phyloP scores from a whole-genome alignment of 306 rosid species.

The Quercus bicolor region DNA sequence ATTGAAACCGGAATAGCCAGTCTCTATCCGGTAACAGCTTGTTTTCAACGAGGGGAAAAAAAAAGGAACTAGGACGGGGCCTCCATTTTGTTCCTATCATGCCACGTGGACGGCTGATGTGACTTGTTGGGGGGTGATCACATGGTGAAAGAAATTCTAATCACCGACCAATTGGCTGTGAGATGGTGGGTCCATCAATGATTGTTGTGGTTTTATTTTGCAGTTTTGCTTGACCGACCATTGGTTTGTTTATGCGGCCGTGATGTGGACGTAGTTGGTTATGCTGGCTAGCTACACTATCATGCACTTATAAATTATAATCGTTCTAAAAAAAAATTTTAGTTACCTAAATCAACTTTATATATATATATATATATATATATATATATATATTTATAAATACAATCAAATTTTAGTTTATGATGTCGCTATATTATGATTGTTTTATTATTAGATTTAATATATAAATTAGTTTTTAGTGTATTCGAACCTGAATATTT shows the following conservation, averaged over 20 bases:
- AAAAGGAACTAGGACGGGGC: conserved; percentile 25
- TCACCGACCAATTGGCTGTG: conserved; percentile 32
- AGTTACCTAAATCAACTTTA: background rate
- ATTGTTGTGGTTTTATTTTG: conserved; percentile 21
- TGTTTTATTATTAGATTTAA: too few species aligned
- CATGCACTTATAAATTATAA: conserved; percentile 7
- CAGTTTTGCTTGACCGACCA: conserved; percentile 42
- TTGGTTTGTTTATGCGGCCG: conserved; percentile 16
- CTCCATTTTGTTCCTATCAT: conserved; percentile 38
- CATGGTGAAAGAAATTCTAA: background rate
- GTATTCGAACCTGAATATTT: accelerated
- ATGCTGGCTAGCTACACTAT: conserved; percentile 26
- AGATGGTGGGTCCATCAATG: conserved; percentile 35
- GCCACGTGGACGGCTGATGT: conserved; percentile 43
- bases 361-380: too few species aligned
- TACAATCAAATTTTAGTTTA: too few species aligned
- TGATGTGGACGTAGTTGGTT: conserved; percentile 33
- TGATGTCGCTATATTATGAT: too few species aligned
- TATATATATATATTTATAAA: too few species aligned
- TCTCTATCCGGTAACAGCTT: conserved; percentile 14
- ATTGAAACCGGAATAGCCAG: conserved; percentile 21
- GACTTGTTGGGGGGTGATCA: conserved; percentile 20
- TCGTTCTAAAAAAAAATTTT: background rate
- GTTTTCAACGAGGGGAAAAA: conserved; percentile 1
- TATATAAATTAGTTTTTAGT: too few species aligned